Conservation (phyloP, 1,139 yeast species). For the Diutina rugosa region DNA sequence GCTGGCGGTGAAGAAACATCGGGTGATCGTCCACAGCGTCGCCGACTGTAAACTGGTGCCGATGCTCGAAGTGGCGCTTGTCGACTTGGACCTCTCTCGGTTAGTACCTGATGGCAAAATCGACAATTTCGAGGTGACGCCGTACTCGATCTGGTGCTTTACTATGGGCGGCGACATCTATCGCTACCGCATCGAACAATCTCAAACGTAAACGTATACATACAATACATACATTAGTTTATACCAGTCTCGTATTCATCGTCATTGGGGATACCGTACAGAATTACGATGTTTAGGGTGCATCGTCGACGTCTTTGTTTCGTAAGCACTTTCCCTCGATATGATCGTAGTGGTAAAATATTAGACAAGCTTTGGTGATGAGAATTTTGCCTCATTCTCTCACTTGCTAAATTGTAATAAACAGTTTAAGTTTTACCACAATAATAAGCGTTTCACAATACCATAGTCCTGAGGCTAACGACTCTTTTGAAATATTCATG, state of each 20-base stretch:
- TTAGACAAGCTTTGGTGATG: no score
- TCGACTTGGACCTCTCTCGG: constrained; percentile 20
- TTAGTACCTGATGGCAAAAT: constrained; percentile 14
- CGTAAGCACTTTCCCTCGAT: no score
- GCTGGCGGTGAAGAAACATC: constrained; percentile 8
- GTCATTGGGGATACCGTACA: not conserved
- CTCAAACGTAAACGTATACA: not conserved
- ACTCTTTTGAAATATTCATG: no score
- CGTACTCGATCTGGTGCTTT: not conserved
- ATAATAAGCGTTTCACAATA: no score
- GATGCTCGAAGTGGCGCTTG: constrained; percentile 25
- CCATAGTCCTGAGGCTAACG: no score
- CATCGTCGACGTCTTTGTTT: no score
- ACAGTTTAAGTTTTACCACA: no score
- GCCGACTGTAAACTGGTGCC: constrained; percentile 28
- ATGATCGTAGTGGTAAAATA: no score
- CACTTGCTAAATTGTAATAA: no score
- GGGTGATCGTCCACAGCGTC: constrained; percentile 23
- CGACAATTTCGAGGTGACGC: not conserved
- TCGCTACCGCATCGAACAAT: not conserved
- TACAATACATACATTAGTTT: not conserved
- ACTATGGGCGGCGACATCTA: not conserved
- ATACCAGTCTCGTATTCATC: not conserved
- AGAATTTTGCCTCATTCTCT: no score
- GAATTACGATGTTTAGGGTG: no score